Evolutionary conservation across 495 filamentous ascomycete species (phyloP), one percentile per base, ranked within the genome.

Genomic region (Penicillium manginii): DNA sequence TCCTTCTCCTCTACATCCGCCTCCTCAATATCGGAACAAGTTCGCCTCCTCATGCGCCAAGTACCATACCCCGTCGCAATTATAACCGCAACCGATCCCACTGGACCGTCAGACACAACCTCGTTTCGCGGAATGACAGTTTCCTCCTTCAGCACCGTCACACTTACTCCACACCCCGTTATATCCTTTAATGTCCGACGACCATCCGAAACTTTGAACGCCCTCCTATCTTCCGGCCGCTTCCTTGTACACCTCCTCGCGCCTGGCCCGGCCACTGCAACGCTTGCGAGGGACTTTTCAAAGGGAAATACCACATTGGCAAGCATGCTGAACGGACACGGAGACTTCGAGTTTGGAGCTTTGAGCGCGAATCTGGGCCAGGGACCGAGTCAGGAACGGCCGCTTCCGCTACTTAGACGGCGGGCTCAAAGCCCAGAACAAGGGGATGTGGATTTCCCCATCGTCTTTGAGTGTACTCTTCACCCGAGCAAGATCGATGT

Each of bases 131-230:
- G 84, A 52, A 88, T 94, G 79, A 92, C 90, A 22, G 86, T 93
- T 61, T 96, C 91, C 18, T 92, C 89, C 12, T 89, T 96, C 76
- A 92, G 83, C 18, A 91, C 89, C 0, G 82, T 96, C 22, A 83
- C 87, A 0, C 77, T 94, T 1, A 56, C 65, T 12, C 91, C 91
- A 0, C 62, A 74, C 4, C 90, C 91, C 0, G 78, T 88, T 23
- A 81, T 94, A 35, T 87, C 86, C 33, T 93, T 96, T 82, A 96
- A 96, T 63, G 81, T 96, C 57, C 81, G 81, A 21, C 74, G 81
- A 6, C 90, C 91, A 10, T 91, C 88, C 31, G 82, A 82, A n/a
- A 96, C 90, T 3, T 74, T 87, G 35, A 76, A 79, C 56, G 88
- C 89, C 0, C 78, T 96, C 4, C 63, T 76, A 33, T 58, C 68